Evolutionary conservation across 441 rosid species (phyloP).

Genomic region (Biscutella auriculata): DNA sequence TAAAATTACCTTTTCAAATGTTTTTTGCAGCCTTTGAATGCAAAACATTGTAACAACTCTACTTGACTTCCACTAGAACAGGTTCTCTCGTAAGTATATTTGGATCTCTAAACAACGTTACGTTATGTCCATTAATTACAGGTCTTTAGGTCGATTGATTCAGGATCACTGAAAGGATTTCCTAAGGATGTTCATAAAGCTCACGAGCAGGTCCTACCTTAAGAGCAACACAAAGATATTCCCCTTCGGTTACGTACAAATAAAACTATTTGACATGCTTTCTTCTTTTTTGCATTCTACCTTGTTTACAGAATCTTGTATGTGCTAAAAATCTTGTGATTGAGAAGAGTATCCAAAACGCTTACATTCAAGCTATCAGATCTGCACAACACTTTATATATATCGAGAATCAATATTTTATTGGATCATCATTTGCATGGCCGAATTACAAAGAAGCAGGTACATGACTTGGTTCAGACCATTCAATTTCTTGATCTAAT

Average conservation of each 20-base stretch:
- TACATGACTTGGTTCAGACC: constrained; percentile 8
- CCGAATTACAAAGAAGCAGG: constrained; percentile 70
- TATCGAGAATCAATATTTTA: constrained; percentile 82
- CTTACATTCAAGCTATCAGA: constrained; percentile 80
- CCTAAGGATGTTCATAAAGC: constrained; percentile 50
- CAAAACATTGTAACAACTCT: not conserved
- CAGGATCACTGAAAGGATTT: constrained; percentile 82
- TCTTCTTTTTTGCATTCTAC: not conserved
- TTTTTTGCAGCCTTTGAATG: not conserved
- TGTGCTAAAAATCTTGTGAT: constrained; percentile 77
- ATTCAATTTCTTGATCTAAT: not conserved
- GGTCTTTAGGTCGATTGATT: constrained; percentile 80
- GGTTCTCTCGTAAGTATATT: not conserved
- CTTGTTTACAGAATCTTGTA: constrained; percentile 51
- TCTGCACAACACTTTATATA: constrained; percentile 73
- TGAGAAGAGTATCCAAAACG: constrained; percentile 79
- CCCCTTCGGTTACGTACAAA: not conserved
- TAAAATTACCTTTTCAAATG: not conserved
- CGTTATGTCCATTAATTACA: constrained; percentile 12
- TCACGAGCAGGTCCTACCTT: constrained; percentile 37
- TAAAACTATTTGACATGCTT: not conserved
- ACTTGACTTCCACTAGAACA: too few relatives aligned
- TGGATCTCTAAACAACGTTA: not conserved
- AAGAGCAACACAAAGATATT: not conserved
- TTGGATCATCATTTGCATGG: constrained; percentile 84